A percentile compares a stretch with the other conserved stretches of the same genome.
Conservation (phyloP, 2,329 filamentous ascomycete species). For the Coniochaeta ligniaria region DNA sequence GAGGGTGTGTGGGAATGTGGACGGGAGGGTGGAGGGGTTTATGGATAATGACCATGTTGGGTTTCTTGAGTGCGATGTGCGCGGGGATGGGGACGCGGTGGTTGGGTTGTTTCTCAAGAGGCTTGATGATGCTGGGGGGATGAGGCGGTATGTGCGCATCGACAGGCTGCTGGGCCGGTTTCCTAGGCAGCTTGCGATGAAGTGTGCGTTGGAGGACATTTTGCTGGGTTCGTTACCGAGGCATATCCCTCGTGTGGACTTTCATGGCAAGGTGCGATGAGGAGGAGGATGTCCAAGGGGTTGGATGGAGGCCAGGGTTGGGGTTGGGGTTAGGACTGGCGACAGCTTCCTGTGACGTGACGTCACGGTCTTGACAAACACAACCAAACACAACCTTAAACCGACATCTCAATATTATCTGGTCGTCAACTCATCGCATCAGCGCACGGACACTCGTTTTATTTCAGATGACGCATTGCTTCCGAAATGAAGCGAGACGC, state of each 20-base stretch:
- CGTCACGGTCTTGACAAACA: background rate
- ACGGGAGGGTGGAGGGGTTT: background rate
- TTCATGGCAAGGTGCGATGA: background rate
- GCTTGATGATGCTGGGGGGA: constrained; percentile 4
- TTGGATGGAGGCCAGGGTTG: too few relatives aligned
- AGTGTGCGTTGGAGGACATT: constrained; percentile 2
- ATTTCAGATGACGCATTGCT: too few relatives aligned
- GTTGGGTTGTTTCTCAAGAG: constrained; percentile 5
- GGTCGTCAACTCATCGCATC: background rate
- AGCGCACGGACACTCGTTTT: background rate
- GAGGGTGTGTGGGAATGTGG: constrained; percentile 3
- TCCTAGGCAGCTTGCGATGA: constrained; percentile 1
- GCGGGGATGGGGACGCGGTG: constrained; percentile 1
- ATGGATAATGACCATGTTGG: constrained; percentile 8
- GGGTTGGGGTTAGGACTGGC: background rate
- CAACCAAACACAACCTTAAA: background rate
- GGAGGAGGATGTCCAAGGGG: too few relatives aligned
- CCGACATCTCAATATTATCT: background rate
- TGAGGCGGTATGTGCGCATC: constrained; percentile 3
- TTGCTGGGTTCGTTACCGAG: constrained; percentile 3
- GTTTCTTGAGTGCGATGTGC: constrained; percentile 5
- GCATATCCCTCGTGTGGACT: constrained; percentile 1
- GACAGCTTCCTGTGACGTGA: background rate
- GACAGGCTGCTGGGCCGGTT: background rate
- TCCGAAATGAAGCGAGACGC: background rate